phyloP scores from a whole-genome alignment of 306 rosid genomes.

The Lithocarpus polystachyus region DNA sequence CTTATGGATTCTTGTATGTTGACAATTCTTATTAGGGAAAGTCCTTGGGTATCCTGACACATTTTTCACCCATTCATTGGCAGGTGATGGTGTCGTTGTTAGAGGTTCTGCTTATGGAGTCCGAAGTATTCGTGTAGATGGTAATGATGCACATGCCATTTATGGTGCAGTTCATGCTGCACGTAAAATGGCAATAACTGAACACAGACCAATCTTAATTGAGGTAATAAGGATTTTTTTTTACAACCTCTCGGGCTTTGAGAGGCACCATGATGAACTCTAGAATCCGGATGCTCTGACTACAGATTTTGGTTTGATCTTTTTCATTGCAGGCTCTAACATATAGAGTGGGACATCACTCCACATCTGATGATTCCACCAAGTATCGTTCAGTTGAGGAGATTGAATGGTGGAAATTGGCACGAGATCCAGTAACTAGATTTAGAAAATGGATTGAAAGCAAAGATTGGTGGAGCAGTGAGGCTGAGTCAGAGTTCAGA shows the following conservation, averaged over 20 bases:
- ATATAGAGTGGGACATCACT: slow-evolving; percentile 92
- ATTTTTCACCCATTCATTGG: slow-evolving; percentile 16
- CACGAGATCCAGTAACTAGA: slow-evolving; percentile 72
- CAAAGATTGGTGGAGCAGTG: slow-evolving; percentile 77
- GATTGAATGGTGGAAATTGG: slow-evolving; percentile 75
- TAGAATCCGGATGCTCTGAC: neutral
- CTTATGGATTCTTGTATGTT: slow-evolving; percentile 13
- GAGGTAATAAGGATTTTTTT: slow-evolving; percentile 51
- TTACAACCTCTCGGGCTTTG: neutral
- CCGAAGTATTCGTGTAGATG: slow-evolving; percentile 86
- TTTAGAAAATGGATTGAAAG: slow-evolving; percentile 90
- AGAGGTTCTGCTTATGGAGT: slow-evolving; percentile 84
- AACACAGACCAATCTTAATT: slow-evolving; percentile 74
- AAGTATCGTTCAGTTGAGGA: slow-evolving; percentile 75
- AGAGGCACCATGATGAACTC: neutral
- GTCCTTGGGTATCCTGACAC: slow-evolving; percentile 20
- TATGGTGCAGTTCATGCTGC: slow-evolving; percentile 74
- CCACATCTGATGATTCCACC: slow-evolving; percentile 97
- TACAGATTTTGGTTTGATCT: slow-evolving; percentile 4
- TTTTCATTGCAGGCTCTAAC: slow-evolving; percentile 64
- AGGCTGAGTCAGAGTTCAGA: slow-evolving; percentile 62
- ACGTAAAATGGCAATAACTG: slow-evolving; percentile 74
- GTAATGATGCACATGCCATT: slow-evolving; percentile 86
- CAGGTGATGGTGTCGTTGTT: slow-evolving; percentile 89
- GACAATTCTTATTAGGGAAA: neutral